Evolutionary conservation across 257 asterid species (phyloP), one percentile per base, ranked within the genome.

Genomic region (Solanum pennellii): DNA sequence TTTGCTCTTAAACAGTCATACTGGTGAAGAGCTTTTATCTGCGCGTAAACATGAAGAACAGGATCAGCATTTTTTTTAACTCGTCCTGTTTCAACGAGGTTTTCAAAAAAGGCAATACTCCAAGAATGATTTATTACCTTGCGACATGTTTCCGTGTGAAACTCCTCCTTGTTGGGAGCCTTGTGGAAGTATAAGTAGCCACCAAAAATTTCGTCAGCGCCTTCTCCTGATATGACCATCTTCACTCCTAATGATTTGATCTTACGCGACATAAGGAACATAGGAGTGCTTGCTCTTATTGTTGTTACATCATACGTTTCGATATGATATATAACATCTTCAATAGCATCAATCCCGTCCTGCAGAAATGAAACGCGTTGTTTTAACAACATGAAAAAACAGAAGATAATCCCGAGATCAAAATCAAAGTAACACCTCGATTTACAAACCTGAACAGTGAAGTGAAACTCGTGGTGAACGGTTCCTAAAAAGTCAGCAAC

Each of bases 281-380:
- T 97, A 5, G 99, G 99, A 25, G 98, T 95, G 93, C 99, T 97
- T 82, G 99, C 98, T 91, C 99, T 90, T 88, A 97, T 95, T 44
- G 99, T 97, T 20, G 99, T 96, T 82, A 96, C 99, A 90, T 97
- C 99, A 45, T 97, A 96, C 2, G 99, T 96, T 91, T 97, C 99
- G 4, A 94, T 89, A 79, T 97, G 99, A 88, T 95, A 94, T 33
- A 97, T 97, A 45, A 97, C 99, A 91, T 97, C 99, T 91, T 97
- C 99, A 89, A 97, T 94, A 4, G 99, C 99, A 90, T 97, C 99
- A 65, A 97, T 97, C 8, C 99, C 99, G 42, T 97, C 99, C 98
- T 95, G 91, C 16, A 82, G 73, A 69, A 15, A 85, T 33, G 71
- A 14, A 59, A 80, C 12, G 21, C 16, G 75, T 20, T 47, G 25